Evolutionary conservation across 2,329 filamentous ascomycete genomes (phyloP).

Genomic region (Fusarium setosum): DNA sequence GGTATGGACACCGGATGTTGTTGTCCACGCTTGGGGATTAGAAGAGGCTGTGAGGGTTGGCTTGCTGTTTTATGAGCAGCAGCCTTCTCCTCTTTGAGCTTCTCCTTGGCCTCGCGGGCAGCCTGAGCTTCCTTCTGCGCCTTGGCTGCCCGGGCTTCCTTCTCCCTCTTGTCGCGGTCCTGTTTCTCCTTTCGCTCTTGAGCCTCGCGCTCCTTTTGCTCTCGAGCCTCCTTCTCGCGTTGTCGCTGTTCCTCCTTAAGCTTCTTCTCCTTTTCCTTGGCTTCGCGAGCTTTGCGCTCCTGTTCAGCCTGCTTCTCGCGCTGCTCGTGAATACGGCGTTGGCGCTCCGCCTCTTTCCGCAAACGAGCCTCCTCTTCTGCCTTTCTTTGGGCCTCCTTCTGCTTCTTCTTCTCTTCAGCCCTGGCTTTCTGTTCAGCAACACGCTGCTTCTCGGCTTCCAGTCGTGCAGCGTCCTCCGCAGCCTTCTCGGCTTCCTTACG

Average conservation of each 20-base stretch:
- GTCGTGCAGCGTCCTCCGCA: conserved; percentile 82
- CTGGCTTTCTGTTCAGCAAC: conserved; percentile 83
- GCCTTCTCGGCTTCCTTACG: conserved; percentile 89
- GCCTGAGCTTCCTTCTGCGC: conserved; percentile 69
- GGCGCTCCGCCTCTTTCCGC: conserved; percentile 86
- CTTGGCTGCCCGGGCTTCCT: conserved; percentile 65
- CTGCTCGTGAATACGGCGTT: conserved; percentile 83
- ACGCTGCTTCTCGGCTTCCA: conserved; percentile 81
- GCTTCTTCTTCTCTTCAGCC: conserved; percentile 90
- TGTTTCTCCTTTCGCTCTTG: conserved; percentile 72
- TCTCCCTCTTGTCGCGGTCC: conserved; percentile 71
- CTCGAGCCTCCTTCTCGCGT: conserved; percentile 81
- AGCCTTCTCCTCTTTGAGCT: conserved; percentile 74
- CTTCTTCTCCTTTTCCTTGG: conserved; percentile 80
- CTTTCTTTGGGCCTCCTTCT: conserved; percentile 90
- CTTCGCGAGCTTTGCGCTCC: conserved; percentile 79
- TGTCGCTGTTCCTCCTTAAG: conserved; percentile 84
- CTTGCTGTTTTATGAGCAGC: conserved; percentile 50
- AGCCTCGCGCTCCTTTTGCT: conserved; percentile 77
- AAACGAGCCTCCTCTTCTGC: conserved; percentile 89
- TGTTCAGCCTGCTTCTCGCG: conserved; percentile 86
- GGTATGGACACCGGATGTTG: conserved; percentile 58
- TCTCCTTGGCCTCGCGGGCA: conserved; percentile 62
- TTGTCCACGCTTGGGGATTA: conserved; percentile 52
- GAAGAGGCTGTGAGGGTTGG: conserved; percentile 49